Evolutionary conservation across 1,284 basidiomycete species (phyloP).

Genomic region (Inonotus hispidus): DNA sequence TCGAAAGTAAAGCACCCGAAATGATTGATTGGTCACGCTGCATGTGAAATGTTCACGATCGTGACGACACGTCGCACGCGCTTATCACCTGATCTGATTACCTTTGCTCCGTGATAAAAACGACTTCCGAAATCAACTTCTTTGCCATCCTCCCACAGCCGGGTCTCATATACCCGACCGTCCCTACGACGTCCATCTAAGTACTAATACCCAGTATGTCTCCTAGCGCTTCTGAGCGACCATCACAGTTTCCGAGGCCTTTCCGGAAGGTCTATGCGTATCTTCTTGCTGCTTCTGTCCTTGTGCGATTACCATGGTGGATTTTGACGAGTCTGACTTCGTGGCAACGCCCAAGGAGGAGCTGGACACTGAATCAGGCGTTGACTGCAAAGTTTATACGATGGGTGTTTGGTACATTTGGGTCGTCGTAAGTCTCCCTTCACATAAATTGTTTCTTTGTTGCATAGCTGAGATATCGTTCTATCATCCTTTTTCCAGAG

Average conservation of each 20-base stretch:
- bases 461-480: too few species aligned
- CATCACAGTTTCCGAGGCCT: neutral
- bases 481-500: neutral
- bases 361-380: constrained; percentile 3
- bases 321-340: neutral
- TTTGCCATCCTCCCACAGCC: too few species aligned
- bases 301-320: constrained; percentile 6
- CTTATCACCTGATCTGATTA: too few species aligned
- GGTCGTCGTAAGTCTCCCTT: neutral
- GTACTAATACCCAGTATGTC: too few species aligned
- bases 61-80: too few species aligned
- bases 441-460: neutral
- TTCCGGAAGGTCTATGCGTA: neutral
- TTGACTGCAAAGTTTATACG: neutral
- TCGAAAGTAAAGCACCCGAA: too few species aligned
- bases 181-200: too few species aligned
- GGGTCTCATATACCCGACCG: too few species aligned
- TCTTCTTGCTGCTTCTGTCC: neutral
- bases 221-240: neutral
- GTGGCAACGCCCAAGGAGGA: constrained; percentile 4
- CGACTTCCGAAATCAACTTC: too few species aligned
- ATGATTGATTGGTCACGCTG: too few species aligned
- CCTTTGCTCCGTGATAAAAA: too few species aligned
- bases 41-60: too few species aligned
- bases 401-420: neutral